A percentile compares a stretch with the other conserved stretches of the same genome.
phyloP scores from a whole-genome alignment of 768 basidiomycete genomes.

The Imleria badia region DNA sequence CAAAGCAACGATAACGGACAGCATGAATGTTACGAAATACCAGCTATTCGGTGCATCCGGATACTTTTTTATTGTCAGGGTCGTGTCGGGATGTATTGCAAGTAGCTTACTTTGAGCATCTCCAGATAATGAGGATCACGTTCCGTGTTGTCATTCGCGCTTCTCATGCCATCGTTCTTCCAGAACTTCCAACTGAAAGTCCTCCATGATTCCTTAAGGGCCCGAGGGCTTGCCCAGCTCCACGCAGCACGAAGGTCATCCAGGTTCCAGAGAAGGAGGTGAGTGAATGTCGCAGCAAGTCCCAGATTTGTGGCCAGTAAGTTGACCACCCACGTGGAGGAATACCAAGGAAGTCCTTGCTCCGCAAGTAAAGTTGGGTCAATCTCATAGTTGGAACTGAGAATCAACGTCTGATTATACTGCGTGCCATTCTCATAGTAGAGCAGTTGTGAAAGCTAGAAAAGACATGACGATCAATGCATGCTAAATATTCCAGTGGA shows the following conservation, averaged over 20 bases:
- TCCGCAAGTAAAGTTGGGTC: conserved; percentile 47
- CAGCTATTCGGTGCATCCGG: conserved; percentile 36
- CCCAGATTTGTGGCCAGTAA: conserved; percentile 19
- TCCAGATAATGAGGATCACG: conserved; percentile 54
- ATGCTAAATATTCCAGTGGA: neutral
- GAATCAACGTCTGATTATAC: conserved; percentile 54
- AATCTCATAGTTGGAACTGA: conserved; percentile 51
- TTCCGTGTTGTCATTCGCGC: conserved; percentile 37
- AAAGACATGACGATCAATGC: conserved; percentile 3
- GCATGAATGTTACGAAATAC: conserved; percentile 29
- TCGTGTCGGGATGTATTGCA: conserved; percentile 15
- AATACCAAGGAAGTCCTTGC: conserved; percentile 36
- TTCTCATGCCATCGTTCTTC: conserved; percentile 19
- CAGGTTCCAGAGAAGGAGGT: conserved; percentile 53
- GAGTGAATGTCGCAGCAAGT: conserved; percentile 50
- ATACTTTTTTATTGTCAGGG: conserved; percentile 25
- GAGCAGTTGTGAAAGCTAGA: conserved; percentile 45
- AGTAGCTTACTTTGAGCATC: conserved; percentile 40
- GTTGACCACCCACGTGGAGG: conserved; percentile 24
- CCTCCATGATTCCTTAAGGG: conserved; percentile 26
- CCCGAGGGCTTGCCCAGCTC: conserved; percentile 41
- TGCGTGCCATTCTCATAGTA: conserved; percentile 52
- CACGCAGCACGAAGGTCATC: conserved; percentile 49
- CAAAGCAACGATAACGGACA: conserved; percentile 49
- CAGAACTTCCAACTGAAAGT: conserved; percentile 39